phyloP scores from a whole-genome alignment of 768 basidiomycete species.

The Vararia minispora region DNA sequence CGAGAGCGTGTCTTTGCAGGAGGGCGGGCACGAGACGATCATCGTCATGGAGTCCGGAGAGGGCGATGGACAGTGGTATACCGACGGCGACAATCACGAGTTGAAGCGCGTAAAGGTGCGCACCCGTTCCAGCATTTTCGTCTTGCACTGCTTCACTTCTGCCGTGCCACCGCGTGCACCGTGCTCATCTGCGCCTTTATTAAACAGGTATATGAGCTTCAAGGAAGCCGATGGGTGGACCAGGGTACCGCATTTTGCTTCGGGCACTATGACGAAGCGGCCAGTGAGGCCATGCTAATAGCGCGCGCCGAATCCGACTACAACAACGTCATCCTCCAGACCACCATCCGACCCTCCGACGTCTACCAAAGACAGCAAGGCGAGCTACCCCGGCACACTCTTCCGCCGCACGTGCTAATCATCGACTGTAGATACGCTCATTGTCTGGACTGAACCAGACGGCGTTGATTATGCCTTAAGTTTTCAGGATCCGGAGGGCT shows the following conservation, averaged over 20 bases:
- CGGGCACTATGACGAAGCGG: constrained; percentile 72
- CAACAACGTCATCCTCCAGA: constrained; percentile 62
- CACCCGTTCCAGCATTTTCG: constrained; percentile 15
- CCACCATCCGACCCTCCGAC: constrained; percentile 72
- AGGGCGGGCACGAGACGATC: constrained; percentile 33
- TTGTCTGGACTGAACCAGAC: constrained; percentile 97
- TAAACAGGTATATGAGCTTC: constrained; percentile 83
- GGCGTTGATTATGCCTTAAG: constrained; percentile 93
- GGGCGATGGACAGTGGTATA: constrained; percentile 52
- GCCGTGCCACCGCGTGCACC: constrained; percentile 10
- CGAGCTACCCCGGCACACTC: constrained; percentile 4
- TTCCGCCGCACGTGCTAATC: constrained; percentile 2
- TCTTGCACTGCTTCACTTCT: constrained; percentile 12
- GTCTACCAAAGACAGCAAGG: constrained; percentile 85
- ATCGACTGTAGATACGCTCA: constrained; percentile 68
- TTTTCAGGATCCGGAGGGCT: constrained; percentile 94
- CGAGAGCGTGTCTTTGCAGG: constrained; percentile 28
- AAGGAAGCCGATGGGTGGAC: constrained; percentile 87
- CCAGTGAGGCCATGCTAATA: constrained; percentile 68
- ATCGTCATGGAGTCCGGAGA: constrained; percentile 26
- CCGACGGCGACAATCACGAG: constrained; percentile 54
- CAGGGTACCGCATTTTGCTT: constrained; percentile 96
- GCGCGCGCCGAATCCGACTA: constrained; percentile 74
- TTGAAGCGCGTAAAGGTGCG: constrained; percentile 80
- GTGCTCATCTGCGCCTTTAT: constrained; percentile 10